Base-by-base conservation (phyloP, 2,329 filamentous ascomycete genomes). In the Tolypocladium ovalisporum region DNA sequence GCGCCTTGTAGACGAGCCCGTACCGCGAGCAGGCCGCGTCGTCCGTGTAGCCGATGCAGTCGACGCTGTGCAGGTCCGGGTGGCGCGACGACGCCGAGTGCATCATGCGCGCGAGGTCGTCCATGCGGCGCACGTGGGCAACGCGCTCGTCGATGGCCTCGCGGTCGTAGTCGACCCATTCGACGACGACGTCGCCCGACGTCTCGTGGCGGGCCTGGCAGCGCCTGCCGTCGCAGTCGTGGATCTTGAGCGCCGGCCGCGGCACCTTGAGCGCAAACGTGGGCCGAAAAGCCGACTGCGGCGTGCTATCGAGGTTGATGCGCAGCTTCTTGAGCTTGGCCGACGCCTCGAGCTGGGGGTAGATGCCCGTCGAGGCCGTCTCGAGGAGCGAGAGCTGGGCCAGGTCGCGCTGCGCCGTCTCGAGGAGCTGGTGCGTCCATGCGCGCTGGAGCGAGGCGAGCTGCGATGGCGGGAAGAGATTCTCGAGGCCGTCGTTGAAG, bases 401-500 rank as follows among this genome's bases (percentile, higher is more conserved):
- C 47, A 77, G 55, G 57, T 77, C 74, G 42, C 74, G 69, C 57
- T 74, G 67, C 10, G 75, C 75, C n/a, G 66, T 70, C 52, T 76
- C 73, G n/a, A 78, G 69, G 34, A 78, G 70, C 57, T 76, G 73
- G 60, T 76, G 73, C 15, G 72, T 74, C 75, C 75, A 78, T n/a
- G 73, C 70, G 17, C 75, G 71, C 58, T 76, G 73, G 27, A 76
- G 68, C 10, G 72, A 76, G 19, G 69, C 68, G 8, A 77, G 64
- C 58, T 75, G 69, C 1, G 70, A 69, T 8, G 70, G 67, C 17
- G 75, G 76, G 64, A 78, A 78, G 53, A 78, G 69, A 52, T 75
- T 73, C 59, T 78, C 75, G 15, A 78, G 67, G 44, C 76, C 75
- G 64, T 78, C 73, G 63, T 78, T 78, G 64, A 74, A 77, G 64